A percentile compares a stretch with the other conserved stretches of the same genome.
phyloP scores from a whole-genome alignment of 225 moss, liverwort and hornwort species.

The Neckera pumila region DNA sequence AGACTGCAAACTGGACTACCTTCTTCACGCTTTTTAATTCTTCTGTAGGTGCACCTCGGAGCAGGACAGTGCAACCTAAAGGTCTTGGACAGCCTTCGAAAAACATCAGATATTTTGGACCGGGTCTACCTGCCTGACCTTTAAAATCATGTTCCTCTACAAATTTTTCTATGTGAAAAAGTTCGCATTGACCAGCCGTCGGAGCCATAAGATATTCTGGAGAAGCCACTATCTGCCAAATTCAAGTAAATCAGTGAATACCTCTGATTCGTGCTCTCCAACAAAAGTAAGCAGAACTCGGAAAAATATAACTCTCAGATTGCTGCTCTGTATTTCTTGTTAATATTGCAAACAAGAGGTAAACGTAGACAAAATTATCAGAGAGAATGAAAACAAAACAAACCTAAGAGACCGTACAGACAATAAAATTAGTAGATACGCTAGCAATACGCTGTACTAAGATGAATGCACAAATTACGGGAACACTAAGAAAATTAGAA shows the following conservation, averaged over 20 bases:
- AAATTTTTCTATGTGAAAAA: constrained; percentile 83
- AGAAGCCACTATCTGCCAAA: constrained; percentile 58
- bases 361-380: background rate
- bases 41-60: constrained; percentile 70
- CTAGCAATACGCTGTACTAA: background rate
- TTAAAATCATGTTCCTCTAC: constrained; percentile 70
- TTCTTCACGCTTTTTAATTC: constrained; percentile 79
- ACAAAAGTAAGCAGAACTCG: background rate
- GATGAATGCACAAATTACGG: background rate
- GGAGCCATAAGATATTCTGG: constrained; percentile 70
- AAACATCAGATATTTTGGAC: constrained; percentile 77
- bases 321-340: background rate
- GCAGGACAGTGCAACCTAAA: constrained; percentile 90
- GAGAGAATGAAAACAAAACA: background rate
- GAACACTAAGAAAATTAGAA: background rate
- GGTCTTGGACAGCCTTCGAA: constrained; percentile 88
- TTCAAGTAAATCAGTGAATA: background rate
- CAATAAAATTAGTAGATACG: background rate
- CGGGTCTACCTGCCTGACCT: constrained; percentile 55
- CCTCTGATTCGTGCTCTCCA: background rate
- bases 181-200: constrained; percentile 65
- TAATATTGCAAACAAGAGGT: background rate
- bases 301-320: background rate
- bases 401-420: background rate
- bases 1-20: constrained; percentile 79